Percentiles rank a stretch among this genome's conserved stretches.
phyloP scores from a whole-genome alignment of 225 moss, liverwort and hornwort species.

The Physcomitrellopsis africana region DNA sequence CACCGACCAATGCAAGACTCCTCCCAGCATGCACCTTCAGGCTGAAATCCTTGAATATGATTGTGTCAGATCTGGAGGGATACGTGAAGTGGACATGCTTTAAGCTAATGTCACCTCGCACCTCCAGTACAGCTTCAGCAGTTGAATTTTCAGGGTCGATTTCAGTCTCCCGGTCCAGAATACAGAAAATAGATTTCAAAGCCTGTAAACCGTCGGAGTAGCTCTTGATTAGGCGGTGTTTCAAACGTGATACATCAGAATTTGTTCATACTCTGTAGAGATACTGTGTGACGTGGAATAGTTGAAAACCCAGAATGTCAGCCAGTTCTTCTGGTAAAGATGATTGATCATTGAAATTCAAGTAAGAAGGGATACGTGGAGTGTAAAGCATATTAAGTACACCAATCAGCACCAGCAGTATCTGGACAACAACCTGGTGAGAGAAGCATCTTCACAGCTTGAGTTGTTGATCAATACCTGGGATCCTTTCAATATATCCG shows the following conservation, averaged over 20 bases:
- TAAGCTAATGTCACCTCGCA: slow-evolving; percentile 56
- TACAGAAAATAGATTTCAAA: slow-evolving; percentile 62
- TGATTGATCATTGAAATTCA: too few relatives aligned
- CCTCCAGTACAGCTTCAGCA: slow-evolving; percentile 54
- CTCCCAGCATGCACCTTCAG: slow-evolving; percentile 56
- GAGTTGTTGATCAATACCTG: slow-evolving; percentile 39
- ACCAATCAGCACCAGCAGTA: too few relatives aligned
- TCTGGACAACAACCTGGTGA: too few relatives aligned
- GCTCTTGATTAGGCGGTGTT: not conserved
- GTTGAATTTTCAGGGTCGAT: slow-evolving; percentile 49
- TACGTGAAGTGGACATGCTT: slow-evolving; percentile 54
- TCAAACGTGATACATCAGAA: not conserved
- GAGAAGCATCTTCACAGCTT: not conserved
- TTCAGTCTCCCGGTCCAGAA: slow-evolving; percentile 57
- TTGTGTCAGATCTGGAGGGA: slow-evolving; percentile 53
- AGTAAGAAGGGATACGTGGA: too few relatives aligned
- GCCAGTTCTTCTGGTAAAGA: too few relatives aligned
- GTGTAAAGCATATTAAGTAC: too few relatives aligned
- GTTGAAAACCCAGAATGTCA: too few relatives aligned
- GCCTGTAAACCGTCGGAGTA: slow-evolving; percentile 35
- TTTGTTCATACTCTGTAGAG: not conserved
- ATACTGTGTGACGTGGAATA: too few relatives aligned
- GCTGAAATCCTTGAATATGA: slow-evolving; percentile 59
- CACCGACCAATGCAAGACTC: slow-evolving; percentile 65
- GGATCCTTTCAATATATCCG: slow-evolving; percentile 61